A percentile compares a stretch with the other conserved stretches of the same genome.
phyloP scores from a whole-genome alignment of 2,329 filamentous ascomycete species.

The Beauveria rudraprayagi region DNA sequence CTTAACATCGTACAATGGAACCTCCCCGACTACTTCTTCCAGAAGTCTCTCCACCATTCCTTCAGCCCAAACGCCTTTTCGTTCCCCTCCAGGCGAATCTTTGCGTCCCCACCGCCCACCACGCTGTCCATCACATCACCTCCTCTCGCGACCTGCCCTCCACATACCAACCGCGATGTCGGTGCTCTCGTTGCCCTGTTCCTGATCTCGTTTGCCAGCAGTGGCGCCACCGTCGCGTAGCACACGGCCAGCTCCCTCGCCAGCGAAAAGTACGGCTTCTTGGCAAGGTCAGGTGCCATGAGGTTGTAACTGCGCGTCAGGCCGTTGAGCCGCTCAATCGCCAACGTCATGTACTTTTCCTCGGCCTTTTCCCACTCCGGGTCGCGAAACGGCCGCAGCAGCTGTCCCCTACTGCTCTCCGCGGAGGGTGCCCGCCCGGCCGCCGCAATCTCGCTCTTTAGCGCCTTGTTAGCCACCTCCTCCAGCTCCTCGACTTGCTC shows the following conservation, averaged over 20 bases:
- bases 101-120: slow-evolving; percentile 38
- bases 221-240: slow-evolving; percentile 78
- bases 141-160: slow-evolving; percentile 25
- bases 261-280: slow-evolving; percentile 84
- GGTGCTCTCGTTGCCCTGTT: slow-evolving; percentile 51
- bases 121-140: slow-evolving; percentile 54
- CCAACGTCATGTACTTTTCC: slow-evolving; percentile 63
- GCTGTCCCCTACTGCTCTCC: slow-evolving; percentile 18
- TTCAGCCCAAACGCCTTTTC: slow-evolving; percentile 74
- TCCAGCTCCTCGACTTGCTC: slow-evolving; percentile 23
- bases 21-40: slow-evolving; percentile 21
- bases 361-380: slow-evolving; percentile 67
- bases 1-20: background rate
- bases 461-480: slow-evolving; percentile 10
- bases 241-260: slow-evolving; percentile 74
- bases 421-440: slow-evolving; percentile 6
- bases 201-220: slow-evolving; percentile 63
- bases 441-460: slow-evolving; percentile 8
- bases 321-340: slow-evolving; percentile 69
- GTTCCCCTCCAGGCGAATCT: slow-evolving; percentile 64
- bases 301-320: slow-evolving; percentile 87
- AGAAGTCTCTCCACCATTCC: slow-evolving; percentile 85
- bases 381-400: slow-evolving; percentile 65
- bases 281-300: slow-evolving; percentile 84
- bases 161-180: slow-evolving; percentile 25